A percentile compares a stretch with the other conserved stretches of the same genome.
These are phyloP conservation scores for Trichophyton benhamiae DNA, from an alignment of 2,329 filamentous ascomycete species.

Conservation along the genomic window DNA sequence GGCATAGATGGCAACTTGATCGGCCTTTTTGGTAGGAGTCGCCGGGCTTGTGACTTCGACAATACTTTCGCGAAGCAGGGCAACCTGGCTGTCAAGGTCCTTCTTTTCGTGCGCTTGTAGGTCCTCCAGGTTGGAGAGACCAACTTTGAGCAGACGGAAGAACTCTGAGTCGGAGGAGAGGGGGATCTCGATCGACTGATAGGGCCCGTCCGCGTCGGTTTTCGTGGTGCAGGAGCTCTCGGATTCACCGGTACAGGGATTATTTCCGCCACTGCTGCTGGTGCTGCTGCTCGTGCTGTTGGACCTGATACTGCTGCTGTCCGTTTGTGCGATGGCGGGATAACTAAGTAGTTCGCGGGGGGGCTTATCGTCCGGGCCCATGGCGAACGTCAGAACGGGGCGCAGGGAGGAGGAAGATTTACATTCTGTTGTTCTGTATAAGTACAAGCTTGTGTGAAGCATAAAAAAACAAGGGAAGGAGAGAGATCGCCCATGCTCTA, in stretches of 20 bases:
- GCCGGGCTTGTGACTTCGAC: conserved; percentile 50
- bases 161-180: conserved; percentile 68
- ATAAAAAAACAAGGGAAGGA: background rate
- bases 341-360: background rate
- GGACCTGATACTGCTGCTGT: background rate
- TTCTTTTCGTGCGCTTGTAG: conserved; percentile 56
- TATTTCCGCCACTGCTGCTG: background rate
- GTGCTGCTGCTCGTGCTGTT: background rate
- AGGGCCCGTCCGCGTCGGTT: background rate
- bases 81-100: conserved; percentile 51
- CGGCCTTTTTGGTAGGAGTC: conserved; percentile 48
- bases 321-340: background rate
- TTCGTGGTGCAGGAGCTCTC: background rate
- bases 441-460: background rate
- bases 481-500: background rate
- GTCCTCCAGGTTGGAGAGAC: conserved; percentile 56
- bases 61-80: conserved; percentile 52
- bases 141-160: conserved; percentile 60
- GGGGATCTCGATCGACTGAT: conserved; percentile 54
- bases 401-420: conserved; percentile 39
- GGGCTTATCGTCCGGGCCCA: conserved; percentile 49
- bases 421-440: conserved; percentile 17
- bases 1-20: conserved; percentile 51
- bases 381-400: conserved; percentile 57
- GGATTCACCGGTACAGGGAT: background rate